phyloP scores from a whole-genome alignment of 345 rosid species.

The Eucalyptus albens region DNA sequence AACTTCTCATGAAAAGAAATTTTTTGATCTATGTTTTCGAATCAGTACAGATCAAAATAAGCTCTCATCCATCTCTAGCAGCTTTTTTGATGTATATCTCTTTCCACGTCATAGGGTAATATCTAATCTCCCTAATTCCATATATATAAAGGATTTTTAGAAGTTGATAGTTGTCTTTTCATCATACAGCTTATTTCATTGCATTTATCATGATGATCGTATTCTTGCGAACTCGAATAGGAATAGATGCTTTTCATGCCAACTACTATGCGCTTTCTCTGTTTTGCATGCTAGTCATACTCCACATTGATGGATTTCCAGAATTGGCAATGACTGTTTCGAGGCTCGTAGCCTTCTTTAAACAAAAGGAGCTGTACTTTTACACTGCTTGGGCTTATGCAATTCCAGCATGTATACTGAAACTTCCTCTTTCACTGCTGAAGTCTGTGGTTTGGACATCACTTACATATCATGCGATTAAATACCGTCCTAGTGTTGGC shows the following conservation, averaged over 20 bases:
- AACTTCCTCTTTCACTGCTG: neutral
- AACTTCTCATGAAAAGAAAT: slow-evolving; percentile 47
- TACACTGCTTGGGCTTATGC: slow-evolving; percentile 65
- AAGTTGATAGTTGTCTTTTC: neutral
- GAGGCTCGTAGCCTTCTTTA: slow-evolving; percentile 42
- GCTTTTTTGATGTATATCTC: neutral
- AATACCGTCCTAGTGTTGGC: slow-evolving; percentile 47
- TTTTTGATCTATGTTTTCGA: slow-evolving; percentile 33
- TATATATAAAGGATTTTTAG: neutral
- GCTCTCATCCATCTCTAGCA: neutral
- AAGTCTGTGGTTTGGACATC: neutral
- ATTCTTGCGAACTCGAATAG: neutral
- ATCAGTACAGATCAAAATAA: slow-evolving; percentile 22
- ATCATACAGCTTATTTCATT: slow-evolving; percentile 25
- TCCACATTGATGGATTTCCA: slow-evolving; percentile 34
- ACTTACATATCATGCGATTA: neutral
- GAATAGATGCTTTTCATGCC: neutral
- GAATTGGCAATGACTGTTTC: slow-evolving; percentile 32
- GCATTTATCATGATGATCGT: neutral
- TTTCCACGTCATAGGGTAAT: neutral
- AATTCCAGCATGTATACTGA: slow-evolving; percentile 19
- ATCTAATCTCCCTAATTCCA: neutral
- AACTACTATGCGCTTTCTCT: slow-evolving; percentile 13
- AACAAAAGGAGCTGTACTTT: slow-evolving; percentile 38
- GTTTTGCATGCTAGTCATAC: slow-evolving; percentile 26